These are phyloP conservation scores for Acephala macrosclerotiorum DNA, from an alignment of 2,329 filamentous ascomycete genomes.

Conservation along the genomic window DNA sequence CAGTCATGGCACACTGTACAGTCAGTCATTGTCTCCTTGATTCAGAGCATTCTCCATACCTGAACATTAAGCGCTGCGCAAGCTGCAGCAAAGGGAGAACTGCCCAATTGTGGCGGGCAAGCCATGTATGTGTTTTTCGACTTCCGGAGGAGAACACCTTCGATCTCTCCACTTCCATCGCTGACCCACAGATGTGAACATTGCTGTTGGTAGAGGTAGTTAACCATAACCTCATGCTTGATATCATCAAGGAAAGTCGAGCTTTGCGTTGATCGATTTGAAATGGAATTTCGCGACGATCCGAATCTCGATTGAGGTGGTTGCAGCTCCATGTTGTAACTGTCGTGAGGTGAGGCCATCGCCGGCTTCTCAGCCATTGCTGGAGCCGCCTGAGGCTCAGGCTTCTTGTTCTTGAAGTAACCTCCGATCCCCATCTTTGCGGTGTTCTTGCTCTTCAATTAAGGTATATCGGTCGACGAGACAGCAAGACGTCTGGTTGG, in stretches of 20 bases:
- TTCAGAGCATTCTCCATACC: conserved; percentile 51
- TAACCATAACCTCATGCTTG: conserved; percentile 84
- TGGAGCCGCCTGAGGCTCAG: conserved; percentile 37
- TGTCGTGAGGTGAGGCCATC: conserved; percentile 35
- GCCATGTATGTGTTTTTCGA: conserved; percentile 73
- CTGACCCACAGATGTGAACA: conserved; percentile 77
- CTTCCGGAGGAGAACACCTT: conserved; percentile 78
- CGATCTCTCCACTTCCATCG: conserved; percentile 70
- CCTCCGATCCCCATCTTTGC: conserved; percentile 64
- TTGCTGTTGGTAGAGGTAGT: conserved; percentile 83
- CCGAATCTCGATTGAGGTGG: conserved; percentile 56
- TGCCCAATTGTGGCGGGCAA: conserved; percentile 70
- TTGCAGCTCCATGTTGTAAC: conserved; percentile 57
- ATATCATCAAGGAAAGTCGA: conserved; percentile 72
- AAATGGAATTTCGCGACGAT: conserved; percentile 61
- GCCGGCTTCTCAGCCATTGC: conserved; percentile 37
- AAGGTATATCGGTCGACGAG: conserved; percentile 24
- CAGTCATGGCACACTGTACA: conserved; percentile 75
- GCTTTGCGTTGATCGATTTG: conserved; percentile 53
- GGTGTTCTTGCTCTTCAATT: conserved; percentile 32
- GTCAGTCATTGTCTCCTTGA: conserved; percentile 30
- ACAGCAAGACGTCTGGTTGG: conserved; percentile 33
- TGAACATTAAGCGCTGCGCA: conserved; percentile 76
- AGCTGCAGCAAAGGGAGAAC: conserved; percentile 68
- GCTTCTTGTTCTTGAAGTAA: conserved; percentile 67